Evolutionary conservation across 2,329 filamentous ascomycete species (phyloP).

Genomic region (Ceratocystis papillata): DNA sequence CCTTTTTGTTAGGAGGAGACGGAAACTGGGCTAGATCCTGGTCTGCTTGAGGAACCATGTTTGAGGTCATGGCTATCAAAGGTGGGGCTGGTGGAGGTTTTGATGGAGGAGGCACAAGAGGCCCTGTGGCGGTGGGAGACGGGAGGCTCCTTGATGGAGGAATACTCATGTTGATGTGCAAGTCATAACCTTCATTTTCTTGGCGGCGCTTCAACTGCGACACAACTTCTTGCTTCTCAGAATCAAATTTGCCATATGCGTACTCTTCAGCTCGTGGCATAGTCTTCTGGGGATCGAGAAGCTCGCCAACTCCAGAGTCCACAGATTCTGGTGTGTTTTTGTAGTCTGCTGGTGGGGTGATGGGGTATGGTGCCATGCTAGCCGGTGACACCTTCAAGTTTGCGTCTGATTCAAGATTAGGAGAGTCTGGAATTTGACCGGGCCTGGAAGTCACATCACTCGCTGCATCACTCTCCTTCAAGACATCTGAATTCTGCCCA

Average conservation of each 20-base stretch:
- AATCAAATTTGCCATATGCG: constrained; percentile 46
- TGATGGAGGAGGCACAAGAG: constrained; percentile 45
- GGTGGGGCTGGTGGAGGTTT: constrained; percentile 37
- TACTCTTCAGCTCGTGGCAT: constrained; percentile 54
- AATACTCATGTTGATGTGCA: constrained; percentile 42
- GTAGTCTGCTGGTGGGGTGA: constrained; percentile 51
- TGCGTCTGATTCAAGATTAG: constrained; percentile 41
- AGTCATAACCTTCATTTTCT: constrained; percentile 36
- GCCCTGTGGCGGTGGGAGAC: constrained; percentile 35
- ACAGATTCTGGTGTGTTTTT: constrained; percentile 34
- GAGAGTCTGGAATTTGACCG: constrained; percentile 35
- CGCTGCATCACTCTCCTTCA: constrained; percentile 13
- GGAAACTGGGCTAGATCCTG: constrained; percentile 43
- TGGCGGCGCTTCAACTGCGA: constrained; percentile 39
- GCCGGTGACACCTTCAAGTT: constrained; percentile 45
- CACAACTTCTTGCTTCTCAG: constrained; percentile 41
- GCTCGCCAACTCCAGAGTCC: constrained; percentile 39
- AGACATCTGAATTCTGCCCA: not conserved
- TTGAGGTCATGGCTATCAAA: constrained; percentile 33
- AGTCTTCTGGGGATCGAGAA: constrained; percentile 45
- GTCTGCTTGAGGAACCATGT: constrained; percentile 38
- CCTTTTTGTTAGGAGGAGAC: constrained; percentile 56
- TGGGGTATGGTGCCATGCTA: constrained; percentile 51
- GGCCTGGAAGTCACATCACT: constrained; percentile 16
- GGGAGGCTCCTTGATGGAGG: constrained; percentile 46